Evolutionary conservation across 1,284 basidiomycete species (phyloP), one percentile per base, ranked within the genome.

Genomic region (Coniophora puteana): DNA sequence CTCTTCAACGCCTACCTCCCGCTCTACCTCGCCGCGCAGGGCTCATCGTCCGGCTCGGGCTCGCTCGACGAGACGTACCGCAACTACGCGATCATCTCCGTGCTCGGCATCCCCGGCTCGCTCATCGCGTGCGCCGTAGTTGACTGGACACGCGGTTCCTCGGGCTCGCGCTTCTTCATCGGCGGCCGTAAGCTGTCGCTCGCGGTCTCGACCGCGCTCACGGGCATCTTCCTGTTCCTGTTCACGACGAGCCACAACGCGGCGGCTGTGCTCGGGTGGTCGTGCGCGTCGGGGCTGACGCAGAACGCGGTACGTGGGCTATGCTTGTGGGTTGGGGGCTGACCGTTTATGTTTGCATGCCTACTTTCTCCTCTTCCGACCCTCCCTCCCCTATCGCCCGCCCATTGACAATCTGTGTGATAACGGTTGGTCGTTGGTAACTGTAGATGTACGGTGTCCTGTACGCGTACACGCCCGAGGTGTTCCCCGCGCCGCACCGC

Each of bases 401-500:
- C n/a, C n/a, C n/a, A n/a, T n/a, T n/a, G n/a, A n/a, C n/a, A n/a
- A n/a, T n/a, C n/a, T n/a, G n/a, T n/a, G n/a, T n/a, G n/a, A n/a
- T 35, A 11, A 27, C 8, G 13, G 14, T 38, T 21, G 7, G n/a
- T 16, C n/a, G 16, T 18, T n/a, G n/a, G n/a, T 27, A 25, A 33
- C 31, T 27, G 29, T 35, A 72, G 68, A 78, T 78, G 76, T 78
- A 80, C 52, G 78, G 75, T 11, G 69, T 81, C 8, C 63, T 82
- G 16, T 83, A 73, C 48, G 76, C 75, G 3, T 78, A 78, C 50
- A 76, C 76, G 1, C 81, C 81, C 14, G 80, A 83, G 51, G 72
- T 80, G 8, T 83, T 83, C 63, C 78, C 80, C 0, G 76, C 77
- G 0, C 77, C 78, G 1, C 73, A 76, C 41, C 68, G 81, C 28